Conservation (phyloP, 139 green algal genomes). For the Monoraphidium neglectum region DNA sequence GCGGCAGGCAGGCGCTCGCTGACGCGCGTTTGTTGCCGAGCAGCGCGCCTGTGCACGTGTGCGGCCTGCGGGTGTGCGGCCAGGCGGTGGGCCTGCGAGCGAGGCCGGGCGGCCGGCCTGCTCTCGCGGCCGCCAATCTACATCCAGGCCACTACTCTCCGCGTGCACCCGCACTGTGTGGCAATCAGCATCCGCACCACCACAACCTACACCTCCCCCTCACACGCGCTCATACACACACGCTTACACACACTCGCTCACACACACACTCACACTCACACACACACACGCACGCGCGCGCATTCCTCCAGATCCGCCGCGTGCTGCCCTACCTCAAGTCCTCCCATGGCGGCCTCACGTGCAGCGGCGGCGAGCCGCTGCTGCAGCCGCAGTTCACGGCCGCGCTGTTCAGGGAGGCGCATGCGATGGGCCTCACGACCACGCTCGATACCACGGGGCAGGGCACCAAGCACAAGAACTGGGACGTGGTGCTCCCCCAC, state of each 20-base stretch:
- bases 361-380: slow-evolving; percentile 65
- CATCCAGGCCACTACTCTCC: no score
- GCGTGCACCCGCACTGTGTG: no score
- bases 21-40: no score
- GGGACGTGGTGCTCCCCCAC: slow-evolving; percentile 67
- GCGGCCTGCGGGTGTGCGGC: no score
- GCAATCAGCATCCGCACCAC: no score
- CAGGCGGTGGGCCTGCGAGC: no score
- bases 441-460: slow-evolving; percentile 71
- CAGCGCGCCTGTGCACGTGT: no score
- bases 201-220: no score
- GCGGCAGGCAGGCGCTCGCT: neutral
- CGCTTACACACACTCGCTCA: neutral
- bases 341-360: slow-evolving; percentile 59
- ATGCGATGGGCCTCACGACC: slow-evolving; percentile 62
- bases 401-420: slow-evolving; percentile 35
- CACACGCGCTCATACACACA: no score
- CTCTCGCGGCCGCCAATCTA: no score
- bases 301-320: neutral
- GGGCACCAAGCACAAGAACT: slow-evolving; percentile 52
- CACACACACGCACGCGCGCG: neutral
- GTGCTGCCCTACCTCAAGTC: slow-evolving; percentile 40
- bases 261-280: neutral
- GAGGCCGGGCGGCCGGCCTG: no score
- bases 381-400: slow-evolving; percentile 61